Percentiles rank a stretch among this genome's conserved stretches.
phyloP scores from a whole-genome alignment of 2,329 filamentous ascomycete species.

The Teratosphaeria gauchensis region DNA sequence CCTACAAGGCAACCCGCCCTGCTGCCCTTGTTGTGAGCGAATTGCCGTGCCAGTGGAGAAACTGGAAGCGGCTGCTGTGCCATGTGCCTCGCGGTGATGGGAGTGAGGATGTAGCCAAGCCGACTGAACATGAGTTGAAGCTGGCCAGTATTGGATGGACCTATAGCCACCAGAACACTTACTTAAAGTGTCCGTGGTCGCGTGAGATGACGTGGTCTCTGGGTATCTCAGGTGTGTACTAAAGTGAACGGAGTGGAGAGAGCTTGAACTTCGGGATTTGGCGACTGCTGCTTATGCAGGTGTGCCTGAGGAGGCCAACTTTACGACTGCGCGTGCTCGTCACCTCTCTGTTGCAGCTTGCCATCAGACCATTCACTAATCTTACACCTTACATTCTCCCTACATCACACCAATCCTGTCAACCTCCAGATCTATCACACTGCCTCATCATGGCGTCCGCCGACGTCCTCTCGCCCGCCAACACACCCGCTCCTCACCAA shows the following conservation, averaged over 20 bases:
- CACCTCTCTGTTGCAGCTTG: neutral
- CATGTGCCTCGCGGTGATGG: too few relatives aligned
- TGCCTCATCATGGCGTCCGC: conserved; percentile 65
- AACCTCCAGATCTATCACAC: neutral
- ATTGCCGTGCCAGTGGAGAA: too few relatives aligned
- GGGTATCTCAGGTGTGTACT: neutral
- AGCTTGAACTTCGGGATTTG: neutral
- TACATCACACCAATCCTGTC: neutral
- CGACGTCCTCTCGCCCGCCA: conserved; percentile 70
- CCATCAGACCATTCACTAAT: neutral
- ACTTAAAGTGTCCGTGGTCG: too few relatives aligned
- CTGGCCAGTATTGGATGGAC: too few relatives aligned
- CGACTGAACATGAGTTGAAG: too few relatives aligned
- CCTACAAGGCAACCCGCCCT: too few relatives aligned
- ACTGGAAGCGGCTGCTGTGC: too few relatives aligned
- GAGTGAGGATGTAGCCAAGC: too few relatives aligned
- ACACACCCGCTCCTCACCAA: conserved; percentile 66
- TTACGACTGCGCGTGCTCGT: neutral
- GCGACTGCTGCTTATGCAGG: neutral
- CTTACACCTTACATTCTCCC: neutral
- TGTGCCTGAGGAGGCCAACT: neutral
- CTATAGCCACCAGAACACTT: too few relatives aligned
- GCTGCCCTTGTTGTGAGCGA: too few relatives aligned
- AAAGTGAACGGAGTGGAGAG: neutral
- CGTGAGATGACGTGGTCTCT: neutral